Evolutionary conservation across 176 grass and related monocot species (phyloP), one percentile per base, ranked within the genome.

Genomic region (Avena atlantica): DNA sequence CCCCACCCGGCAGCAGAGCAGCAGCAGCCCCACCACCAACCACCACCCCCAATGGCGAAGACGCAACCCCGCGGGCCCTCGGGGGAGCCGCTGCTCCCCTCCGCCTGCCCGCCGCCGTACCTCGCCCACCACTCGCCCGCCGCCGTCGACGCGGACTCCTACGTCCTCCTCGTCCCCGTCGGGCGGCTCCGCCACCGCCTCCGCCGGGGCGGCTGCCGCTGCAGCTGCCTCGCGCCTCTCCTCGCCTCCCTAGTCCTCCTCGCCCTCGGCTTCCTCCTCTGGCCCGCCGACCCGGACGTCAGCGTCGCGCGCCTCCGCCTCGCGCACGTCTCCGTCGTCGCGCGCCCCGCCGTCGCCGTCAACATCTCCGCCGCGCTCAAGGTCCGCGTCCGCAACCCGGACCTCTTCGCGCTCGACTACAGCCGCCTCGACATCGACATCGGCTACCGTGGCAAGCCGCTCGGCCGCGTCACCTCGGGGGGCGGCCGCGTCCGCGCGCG

Each of bases 391-490:
- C 83, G 84, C 31, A 97, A 97, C 83, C 89, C 89, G 20, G 89
- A 94, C 88, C 34, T 97, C 58, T 94, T 97, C 79, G 87, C 85
- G 71, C 85, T 97, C 52, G 77, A 88, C 61, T 97, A 97, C 64
- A 1, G 7, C 78, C 91, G 76, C 79, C 86, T 97, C 37, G 90
- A 84, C 85, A 75, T 87, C 47, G 53, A 49, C 84, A 72, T 92
- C 78, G 91, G 78, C 16, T 97, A 97, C 84, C 88, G 92, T n/a
- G 92, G 95, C 44, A 15, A 6, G 73, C 64, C 5, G 23, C 88
- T 94, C 12, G 95, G 95, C 6, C 21, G 49, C 12, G 90, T 94
- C 45, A 70, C 84, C 3, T 91, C 95, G 15, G 73, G 78, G 49
- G 92, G 92, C 1, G 92, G 95, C 1, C 48, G 3, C 59, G 86